Evolutionary conservation across 2,329 filamentous ascomycete genomes (phyloP).

Genomic region (Phyllachora maydis): DNA sequence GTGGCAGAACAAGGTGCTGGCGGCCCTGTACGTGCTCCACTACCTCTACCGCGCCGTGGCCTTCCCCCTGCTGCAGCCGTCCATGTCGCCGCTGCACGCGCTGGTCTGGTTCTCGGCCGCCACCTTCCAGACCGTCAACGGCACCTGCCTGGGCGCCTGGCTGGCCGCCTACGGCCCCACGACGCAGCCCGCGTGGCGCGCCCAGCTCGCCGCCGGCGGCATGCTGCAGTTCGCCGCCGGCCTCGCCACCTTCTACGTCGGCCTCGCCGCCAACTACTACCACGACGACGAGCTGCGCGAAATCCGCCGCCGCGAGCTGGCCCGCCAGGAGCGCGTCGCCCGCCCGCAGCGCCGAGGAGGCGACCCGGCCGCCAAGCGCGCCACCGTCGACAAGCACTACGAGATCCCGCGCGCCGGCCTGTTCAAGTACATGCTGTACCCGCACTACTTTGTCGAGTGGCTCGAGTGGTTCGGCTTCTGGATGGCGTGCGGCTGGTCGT

Average conservation of each 20-base stretch:
- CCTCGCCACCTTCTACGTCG: slow-evolving; percentile 53
- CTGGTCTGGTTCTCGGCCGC: slow-evolving; percentile 43
- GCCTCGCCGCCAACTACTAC: slow-evolving; percentile 63
- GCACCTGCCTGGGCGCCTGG: slow-evolving; percentile 57
- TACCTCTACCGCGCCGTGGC: slow-evolving; percentile 80
- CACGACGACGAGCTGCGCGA: slow-evolving; percentile 82
- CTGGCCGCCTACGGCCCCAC: slow-evolving; percentile 61
- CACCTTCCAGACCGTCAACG: slow-evolving; percentile 65
- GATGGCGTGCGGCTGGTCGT: slow-evolving; percentile 47
- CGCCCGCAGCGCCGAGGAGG: slow-evolving; percentile 24
- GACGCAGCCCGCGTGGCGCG: slow-evolving; percentile 27
- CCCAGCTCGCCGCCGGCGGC: slow-evolving; percentile 14
- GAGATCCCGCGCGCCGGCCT: slow-evolving; percentile 67
- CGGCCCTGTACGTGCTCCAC: slow-evolving; percentile 53
- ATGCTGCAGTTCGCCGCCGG: slow-evolving; percentile 35
- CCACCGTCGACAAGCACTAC: slow-evolving; percentile 56
- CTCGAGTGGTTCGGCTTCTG: slow-evolving; percentile 86
- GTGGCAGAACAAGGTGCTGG: slow-evolving; percentile 61
- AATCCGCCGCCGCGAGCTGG: slow-evolving; percentile 52
- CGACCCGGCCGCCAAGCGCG: slow-evolving; percentile 11
- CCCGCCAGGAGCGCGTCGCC: slow-evolving; percentile 26
- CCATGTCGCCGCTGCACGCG: slow-evolving; percentile 76
- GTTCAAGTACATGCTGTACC: slow-evolving; percentile 67
- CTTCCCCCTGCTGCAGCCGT: slow-evolving; percentile 65
- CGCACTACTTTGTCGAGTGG: slow-evolving; percentile 96